Evolutionary conservation across 73 alveolate species (phyloP), one percentile per base, ranked within the genome.

Genomic region (Diophrys appendiculata): DNA sequence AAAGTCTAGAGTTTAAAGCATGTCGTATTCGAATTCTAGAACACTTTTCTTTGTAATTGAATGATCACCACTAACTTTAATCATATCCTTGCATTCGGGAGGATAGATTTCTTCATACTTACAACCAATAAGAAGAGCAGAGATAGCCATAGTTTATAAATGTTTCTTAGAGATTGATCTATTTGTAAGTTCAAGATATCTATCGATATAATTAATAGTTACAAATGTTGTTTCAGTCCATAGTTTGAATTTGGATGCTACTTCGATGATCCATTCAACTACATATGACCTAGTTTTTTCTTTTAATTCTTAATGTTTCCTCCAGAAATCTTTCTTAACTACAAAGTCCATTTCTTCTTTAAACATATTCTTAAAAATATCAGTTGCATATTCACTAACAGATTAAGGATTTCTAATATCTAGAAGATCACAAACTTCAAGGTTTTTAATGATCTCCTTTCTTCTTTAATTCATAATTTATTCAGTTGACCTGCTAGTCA

Each of bases 101-200:
- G 97, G 97, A 75, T 91, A 93, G 67, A 95, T 95, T 81, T 95
- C 99, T 70, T 95, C 99, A 92, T 88, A 95, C 87, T 95, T 95
- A 56, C 92, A 89, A 31, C 98, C 97, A 32, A 95, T 91, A 64
- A 95, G 92, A 86, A 95, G 84, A n/a, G 98, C 64, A 53, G 98
- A 80, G 14, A 91, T 95, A 1, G 97, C 99, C 0, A 95, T 91
- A 43, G 92, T 88, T 81, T 95, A 88, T 11, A 93, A 76, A 74
- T 88, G 73, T 18, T 79, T 70, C 82, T 93, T 88, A 28, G 71
- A 70, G 26, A 93, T 88, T 30, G 56, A 72, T 54, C 81, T 54
- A 32, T 81, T 83, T 43, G 60, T 43, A 43, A 18, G 5, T 5
- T 87, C 88, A 43, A 92, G 81, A 77, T 92, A 92, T 54, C 97